A percentile compares a stretch with the other conserved stretches of the same genome.
Conservation (phyloP, 129 eudicot genomes). For the Smallanthus sonchifolius region DNA sequence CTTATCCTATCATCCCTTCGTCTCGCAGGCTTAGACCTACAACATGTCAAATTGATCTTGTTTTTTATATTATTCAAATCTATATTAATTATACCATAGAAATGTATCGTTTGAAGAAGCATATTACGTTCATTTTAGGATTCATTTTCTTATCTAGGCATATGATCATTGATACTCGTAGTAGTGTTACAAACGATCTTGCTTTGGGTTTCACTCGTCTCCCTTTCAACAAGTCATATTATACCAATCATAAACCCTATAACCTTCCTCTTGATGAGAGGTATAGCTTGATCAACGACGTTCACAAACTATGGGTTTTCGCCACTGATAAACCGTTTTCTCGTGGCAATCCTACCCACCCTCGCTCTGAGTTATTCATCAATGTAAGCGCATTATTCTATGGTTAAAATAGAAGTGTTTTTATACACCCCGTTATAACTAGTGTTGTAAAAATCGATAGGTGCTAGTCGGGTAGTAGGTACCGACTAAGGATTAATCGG, state of each 20-base stretch:
- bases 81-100: background rate
- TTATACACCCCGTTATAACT: too few relatives aligned
- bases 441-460: too few relatives aligned
- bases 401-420: too few relatives aligned
- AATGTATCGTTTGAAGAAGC: conserved; percentile 18
- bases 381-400: background rate
- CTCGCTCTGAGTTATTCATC: conserved; percentile 31
- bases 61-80: too few relatives aligned
- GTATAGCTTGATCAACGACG: conserved; percentile 29
- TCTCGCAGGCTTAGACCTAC: too few relatives aligned
- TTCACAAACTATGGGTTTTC: conserved; percentile 38
- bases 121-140: background rate
- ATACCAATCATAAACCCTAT: conserved; percentile 21
- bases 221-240: conserved; percentile 23
- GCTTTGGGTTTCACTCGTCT: conserved; percentile 25
- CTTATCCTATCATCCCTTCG: too few relatives aligned
- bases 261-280: conserved; percentile 23
- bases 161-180: background rate
- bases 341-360: conserved; percentile 29
- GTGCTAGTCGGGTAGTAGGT: too few relatives aligned
- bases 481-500: too few relatives aligned
- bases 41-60: too few relatives aligned
- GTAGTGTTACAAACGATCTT: background rate
- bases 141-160: conserved; percentile 3
- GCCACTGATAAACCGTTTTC: conserved; percentile 21